phyloP scores from a whole-genome alignment of 2,329 filamentous ascomycete genomes.

The Neofusicoccum kwambonambiense region DNA sequence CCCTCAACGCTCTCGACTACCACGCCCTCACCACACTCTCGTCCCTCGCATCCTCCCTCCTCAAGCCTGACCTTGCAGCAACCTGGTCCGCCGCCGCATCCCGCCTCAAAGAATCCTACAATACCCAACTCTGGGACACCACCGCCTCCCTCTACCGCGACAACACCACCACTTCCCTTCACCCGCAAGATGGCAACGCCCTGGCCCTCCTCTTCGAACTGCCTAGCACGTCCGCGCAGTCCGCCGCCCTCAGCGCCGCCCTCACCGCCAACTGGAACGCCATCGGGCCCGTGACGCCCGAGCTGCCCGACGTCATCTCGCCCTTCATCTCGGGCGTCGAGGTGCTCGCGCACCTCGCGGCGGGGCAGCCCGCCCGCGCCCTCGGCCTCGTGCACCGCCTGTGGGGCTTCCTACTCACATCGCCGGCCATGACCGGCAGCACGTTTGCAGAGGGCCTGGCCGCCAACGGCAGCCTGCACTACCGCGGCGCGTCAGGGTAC shows the following conservation, averaged over 20 bases:
- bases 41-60: not conserved
- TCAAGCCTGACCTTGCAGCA: constrained; percentile 25
- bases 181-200: constrained; percentile 28
- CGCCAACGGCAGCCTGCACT: constrained; percentile 50
- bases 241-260: constrained; percentile 43
- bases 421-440: constrained; percentile 56
- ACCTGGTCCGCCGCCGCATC: constrained; percentile 26
- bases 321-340: constrained; percentile 61
- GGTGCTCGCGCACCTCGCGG: constrained; percentile 56
- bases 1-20: constrained; percentile 39
- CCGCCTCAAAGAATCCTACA: constrained; percentile 26
- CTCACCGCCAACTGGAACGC: constrained; percentile 55
- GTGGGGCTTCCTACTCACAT: constrained; percentile 63
- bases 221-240: constrained; percentile 50
- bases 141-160: constrained; percentile 36
- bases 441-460: constrained; percentile 62
- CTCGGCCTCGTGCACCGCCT: constrained; percentile 55
- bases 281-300: constrained; percentile 56
- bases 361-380: constrained; percentile 50
- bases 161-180: constrained; percentile 34
- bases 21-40: constrained; percentile 30
- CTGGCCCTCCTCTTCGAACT: constrained; percentile 25
- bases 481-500: constrained; percentile 40
- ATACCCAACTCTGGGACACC: constrained; percentile 27
- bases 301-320: constrained; percentile 57